Evolutionary conservation across 805 yeast genomes (phyloP), one percentile per base, ranked within the genome.

Genomic region (Gaillardinia entomophila): DNA sequence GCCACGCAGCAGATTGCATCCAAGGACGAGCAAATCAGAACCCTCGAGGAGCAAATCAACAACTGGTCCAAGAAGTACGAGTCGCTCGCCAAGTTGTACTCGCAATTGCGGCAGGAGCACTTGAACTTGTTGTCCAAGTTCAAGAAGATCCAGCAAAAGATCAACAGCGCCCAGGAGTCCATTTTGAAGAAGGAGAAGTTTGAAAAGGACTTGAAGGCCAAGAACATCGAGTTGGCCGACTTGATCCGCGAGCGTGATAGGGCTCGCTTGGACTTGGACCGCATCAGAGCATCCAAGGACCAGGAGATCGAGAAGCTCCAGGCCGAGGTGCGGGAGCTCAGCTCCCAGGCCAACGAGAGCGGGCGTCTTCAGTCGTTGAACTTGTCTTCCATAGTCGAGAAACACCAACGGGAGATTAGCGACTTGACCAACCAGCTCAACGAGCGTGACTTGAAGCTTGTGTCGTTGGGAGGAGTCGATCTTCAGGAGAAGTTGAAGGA

Each of bases 91-190:
- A 86, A 86, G 49, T 67, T 89, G 42, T 89, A 89, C 56, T 80
- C 95, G 2, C 96, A 88, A 59, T 67, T 89, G 45, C 81, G 97
- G 51, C 94, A 85, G 58, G 97, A 89, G 58, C 96, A 89, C 53
- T 68, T 89, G 49, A 82, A 79, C 41, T 60, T 88, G 35, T 69
- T 89, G 51, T 70, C 82, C 32, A 82, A 81, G 51, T 81, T 81
- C 52, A 88, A 89, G 53, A 79, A 82, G 45, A 70, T 81, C 29
- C 94, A 87, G 59, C 84, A 86, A 44, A 85, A 84, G 58, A 94
- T 92, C 3, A 82, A 88, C 11, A 69, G 76, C 43, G 96, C 96
- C 8, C 95, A 87, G 53, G 96, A 88, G 59, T 83, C 95, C 0
- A 75, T 88, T 41, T 82, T 82, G 41, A 82, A 79, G 57, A 77